Conservation (phyloP, 2,329 filamentous ascomycete species). For the Emmonsia crescens region DNA sequence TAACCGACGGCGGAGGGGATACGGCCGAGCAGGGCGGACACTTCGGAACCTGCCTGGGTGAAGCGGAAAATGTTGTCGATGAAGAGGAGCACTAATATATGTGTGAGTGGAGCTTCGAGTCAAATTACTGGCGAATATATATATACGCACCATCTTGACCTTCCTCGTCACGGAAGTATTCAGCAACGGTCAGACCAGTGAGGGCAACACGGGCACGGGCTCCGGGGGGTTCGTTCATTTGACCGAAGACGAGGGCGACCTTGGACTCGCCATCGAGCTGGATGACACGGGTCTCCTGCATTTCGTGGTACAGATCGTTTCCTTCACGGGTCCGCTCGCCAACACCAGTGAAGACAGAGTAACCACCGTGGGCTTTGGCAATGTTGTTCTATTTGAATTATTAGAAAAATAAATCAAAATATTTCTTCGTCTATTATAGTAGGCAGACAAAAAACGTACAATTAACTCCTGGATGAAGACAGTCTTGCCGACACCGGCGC, state of each 20-base stretch:
- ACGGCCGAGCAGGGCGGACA: slow-evolving; percentile 98
- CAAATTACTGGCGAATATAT: not conserved
- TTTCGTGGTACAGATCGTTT: slow-evolving; percentile 99
- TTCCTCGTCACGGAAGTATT: slow-evolving; percentile 71
- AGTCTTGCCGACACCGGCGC: slow-evolving; percentile 99
- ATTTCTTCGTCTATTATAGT: slow-evolving; percentile 2
- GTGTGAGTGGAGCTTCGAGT: slow-evolving; percentile 10
- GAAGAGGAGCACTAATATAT: slow-evolving; percentile 72
- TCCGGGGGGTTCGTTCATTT: slow-evolving; percentile 99
- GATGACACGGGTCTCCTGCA: slow-evolving; percentile 99
- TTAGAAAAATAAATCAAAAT: slow-evolving; percentile 7
- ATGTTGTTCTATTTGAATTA: slow-evolving; percentile 75
- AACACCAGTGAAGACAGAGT: slow-evolving; percentile 99
- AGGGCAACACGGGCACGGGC: slow-evolving; percentile 99
- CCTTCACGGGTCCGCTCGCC: slow-evolving; percentile 99
- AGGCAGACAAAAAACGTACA: slow-evolving; percentile 38
- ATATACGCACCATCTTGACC: slow-evolving; percentile 68
- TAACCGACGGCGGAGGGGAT: slow-evolving; percentile 99
- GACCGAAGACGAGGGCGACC: slow-evolving; percentile 98
- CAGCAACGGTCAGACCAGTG: slow-evolving; percentile 59
- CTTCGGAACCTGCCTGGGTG: slow-evolving; percentile 99
- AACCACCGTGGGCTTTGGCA: slow-evolving; percentile 99
- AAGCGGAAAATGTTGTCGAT: slow-evolving; percentile 99
- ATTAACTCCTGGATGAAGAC: slow-evolving; percentile 99
- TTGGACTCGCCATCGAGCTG: slow-evolving; percentile 98